A percentile compares a stretch with the other conserved stretches of the same genome.
Conservation (phyloP, 2,329 filamentous ascomycete species). For the Epichloe gansuensis region DNA sequence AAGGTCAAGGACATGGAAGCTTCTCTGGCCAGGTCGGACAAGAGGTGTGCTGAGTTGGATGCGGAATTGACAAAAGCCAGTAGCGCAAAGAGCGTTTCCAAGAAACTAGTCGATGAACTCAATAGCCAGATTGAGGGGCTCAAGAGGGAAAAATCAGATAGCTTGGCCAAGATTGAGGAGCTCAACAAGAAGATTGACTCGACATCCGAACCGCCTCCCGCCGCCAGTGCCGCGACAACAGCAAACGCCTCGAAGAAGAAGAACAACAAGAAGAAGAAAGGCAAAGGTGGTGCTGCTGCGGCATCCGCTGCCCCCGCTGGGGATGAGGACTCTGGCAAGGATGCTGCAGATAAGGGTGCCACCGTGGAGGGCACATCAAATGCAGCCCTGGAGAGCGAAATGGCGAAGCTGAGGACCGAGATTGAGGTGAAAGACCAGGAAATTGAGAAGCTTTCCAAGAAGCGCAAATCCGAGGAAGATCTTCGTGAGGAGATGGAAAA, state of each 20-base stretch:
- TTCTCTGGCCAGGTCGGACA: conserved; percentile 22
- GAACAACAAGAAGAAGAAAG: conserved; percentile 89
- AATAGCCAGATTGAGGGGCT: conserved; percentile 24
- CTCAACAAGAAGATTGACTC: conserved; percentile 31
- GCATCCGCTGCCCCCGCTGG: conserved; percentile 22
- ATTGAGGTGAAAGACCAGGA: conserved; percentile 54
- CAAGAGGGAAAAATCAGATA: conserved; percentile 20
- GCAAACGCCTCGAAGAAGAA: conserved; percentile 37
- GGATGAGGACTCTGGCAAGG: conserved; percentile 17
- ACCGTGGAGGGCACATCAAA: conserved; percentile 14
- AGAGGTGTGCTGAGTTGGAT: conserved; percentile 26
- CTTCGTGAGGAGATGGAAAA: conserved; percentile 77
- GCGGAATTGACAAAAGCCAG: conserved; percentile 26
- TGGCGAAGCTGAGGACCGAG: conserved; percentile 37
- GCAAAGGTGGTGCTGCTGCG: conserved; percentile 48
- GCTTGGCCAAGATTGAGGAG: conserved; percentile 23
- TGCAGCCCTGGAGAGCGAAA: conserved; percentile 33
- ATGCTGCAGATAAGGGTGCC: neutral
- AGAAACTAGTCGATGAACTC: conserved; percentile 27
- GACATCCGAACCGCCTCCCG: conserved; percentile 12
- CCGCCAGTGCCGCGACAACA: conserved; percentile 10
- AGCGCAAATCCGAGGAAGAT: conserved; percentile 63
- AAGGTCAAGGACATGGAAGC: conserved; percentile 24
- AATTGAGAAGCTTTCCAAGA: conserved; percentile 57
- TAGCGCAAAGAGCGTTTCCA: conserved; percentile 27